Conservation (phyloP, 805 yeast species). For the Saturnispora besseyi region DNA sequence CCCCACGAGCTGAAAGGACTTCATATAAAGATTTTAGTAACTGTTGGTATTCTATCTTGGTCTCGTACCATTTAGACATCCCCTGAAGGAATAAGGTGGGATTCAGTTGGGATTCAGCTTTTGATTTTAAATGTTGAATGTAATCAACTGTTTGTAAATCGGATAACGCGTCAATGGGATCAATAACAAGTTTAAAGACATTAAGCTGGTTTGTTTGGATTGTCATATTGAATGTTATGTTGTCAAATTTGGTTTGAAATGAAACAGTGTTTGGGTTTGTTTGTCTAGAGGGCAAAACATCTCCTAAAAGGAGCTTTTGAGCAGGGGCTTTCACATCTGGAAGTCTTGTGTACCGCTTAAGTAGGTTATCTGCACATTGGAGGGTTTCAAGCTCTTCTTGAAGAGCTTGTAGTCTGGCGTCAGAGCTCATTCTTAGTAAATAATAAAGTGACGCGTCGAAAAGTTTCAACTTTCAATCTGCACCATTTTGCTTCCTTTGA, state of each 20-base stretch:
- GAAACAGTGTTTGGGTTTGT: not conserved
- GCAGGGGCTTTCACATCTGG: not conserved
- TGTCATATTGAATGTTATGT: not conserved
- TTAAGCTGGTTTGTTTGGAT: not conserved
- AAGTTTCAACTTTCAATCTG: not conserved
- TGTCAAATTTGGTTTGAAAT: not conserved
- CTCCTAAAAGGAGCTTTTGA: not conserved
- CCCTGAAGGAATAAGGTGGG: not conserved
- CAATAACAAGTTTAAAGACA: not conserved
- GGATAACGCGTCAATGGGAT: not conserved
- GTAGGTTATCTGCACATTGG: not conserved
- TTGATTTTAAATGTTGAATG: not conserved
- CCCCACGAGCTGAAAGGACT: not conserved
- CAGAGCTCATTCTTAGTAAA: not conserved
- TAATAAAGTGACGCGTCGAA: slow-evolving; percentile 3
- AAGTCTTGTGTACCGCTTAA: not conserved
- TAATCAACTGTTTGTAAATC: not conserved
- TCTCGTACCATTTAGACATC: not conserved
- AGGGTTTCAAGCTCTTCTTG: not conserved
- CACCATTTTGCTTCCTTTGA: not conserved
- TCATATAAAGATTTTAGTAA: not conserved
- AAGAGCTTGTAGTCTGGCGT: not conserved
- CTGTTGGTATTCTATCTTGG: not conserved
- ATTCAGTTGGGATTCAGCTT: not conserved
- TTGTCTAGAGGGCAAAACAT: not conserved